Conservation (phyloP, 345 rosid species). For the Populus pruinosa region DNA sequence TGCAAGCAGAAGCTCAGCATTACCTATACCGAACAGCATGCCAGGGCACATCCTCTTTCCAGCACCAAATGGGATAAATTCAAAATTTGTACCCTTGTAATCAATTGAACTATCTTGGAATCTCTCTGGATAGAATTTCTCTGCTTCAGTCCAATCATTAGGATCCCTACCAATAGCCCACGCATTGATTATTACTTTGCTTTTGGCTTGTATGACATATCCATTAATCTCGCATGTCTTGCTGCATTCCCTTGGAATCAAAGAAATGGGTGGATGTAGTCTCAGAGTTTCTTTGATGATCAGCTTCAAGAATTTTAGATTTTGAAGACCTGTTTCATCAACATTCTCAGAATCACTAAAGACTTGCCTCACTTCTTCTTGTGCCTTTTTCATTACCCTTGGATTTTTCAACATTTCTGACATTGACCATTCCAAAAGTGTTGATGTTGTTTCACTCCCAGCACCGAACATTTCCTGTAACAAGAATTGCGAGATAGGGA, state of each 20-base stretch:
- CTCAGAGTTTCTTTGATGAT: conserved; percentile 7
- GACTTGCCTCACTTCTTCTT: conserved; percentile 5
- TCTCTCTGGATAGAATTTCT: conserved; percentile 10
- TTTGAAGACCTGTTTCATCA: conserved; percentile 3
- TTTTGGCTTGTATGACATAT: background rate
- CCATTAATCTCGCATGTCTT: conserved; percentile 4
- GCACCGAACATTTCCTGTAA: conserved; percentile 4
- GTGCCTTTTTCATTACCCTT: conserved; percentile 3
- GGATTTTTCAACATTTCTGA: conserved; percentile 2
- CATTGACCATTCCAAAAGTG: conserved; percentile 10
- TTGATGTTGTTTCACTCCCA: background rate
- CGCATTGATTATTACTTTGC: conserved; percentile 2
- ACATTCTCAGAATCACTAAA: background rate
- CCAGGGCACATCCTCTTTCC: conserved; percentile 1
- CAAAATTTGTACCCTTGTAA: background rate
- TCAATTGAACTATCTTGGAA: background rate
- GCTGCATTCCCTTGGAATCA: conserved; percentile 16
- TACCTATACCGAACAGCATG: background rate
- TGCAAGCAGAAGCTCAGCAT: background rate
- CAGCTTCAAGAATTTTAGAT: background rate
- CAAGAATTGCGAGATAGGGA: too few relatives aligned
- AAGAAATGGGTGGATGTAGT: conserved; percentile 3
- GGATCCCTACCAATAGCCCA: conserved; percentile 10
- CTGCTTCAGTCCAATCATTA: background rate
- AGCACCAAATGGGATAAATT: conserved; percentile 4